These are phyloP conservation scores for Kurtzmaniella cleridarum DNA, from an alignment of 805 yeast genomes.

Conservation along the genomic window DNA sequence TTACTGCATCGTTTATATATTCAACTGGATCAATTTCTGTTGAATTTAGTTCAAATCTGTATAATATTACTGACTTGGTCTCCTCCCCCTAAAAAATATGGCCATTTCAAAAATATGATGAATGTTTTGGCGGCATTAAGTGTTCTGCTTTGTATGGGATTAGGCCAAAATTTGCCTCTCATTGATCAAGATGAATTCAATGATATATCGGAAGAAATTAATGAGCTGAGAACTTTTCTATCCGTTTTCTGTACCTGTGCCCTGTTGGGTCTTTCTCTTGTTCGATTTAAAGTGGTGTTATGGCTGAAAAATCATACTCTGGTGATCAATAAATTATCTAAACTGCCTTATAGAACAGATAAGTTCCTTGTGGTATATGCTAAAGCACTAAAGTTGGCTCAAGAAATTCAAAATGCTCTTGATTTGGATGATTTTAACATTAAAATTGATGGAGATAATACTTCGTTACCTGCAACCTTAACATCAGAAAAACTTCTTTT, in stretches of 20 bases:
- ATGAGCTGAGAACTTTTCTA: constrained; percentile 36
- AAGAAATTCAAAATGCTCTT: constrained; percentile 41
- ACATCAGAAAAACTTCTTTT: constrained; percentile 13
- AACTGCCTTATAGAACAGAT: constrained; percentile 24
- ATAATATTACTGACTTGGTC: constrained; percentile 47
- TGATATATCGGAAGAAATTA: constrained; percentile 18
- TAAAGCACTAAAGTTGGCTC: constrained; percentile 42
- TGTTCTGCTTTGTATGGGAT: constrained; percentile 45
- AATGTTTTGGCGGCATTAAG: constrained; percentile 40
- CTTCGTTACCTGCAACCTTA: neutral
- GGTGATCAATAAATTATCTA: constrained; percentile 15
- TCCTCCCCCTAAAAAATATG: constrained; percentile 47
- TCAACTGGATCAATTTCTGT: constrained; percentile 38
- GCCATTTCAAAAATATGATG: constrained; percentile 49
- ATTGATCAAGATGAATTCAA: constrained; percentile 1
- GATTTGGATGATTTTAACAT: constrained; percentile 16
- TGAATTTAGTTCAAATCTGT: constrained; percentile 37
- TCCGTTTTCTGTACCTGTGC: constrained; percentile 49
- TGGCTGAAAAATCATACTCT: constrained; percentile 44
- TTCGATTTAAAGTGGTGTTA: constrained; percentile 43
- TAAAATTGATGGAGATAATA: neutral
- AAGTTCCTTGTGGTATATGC: constrained; percentile 41
- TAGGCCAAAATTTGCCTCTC: constrained; percentile 29
- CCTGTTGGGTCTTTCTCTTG: constrained; percentile 44
- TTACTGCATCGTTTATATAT: constrained; percentile 40